Percentiles rank a stretch among this genome's conserved stretches.
These are phyloP conservation scores for Rosa chinensis DNA, from an alignment of 306 rosid genomes.

Conservation along the genomic window DNA sequence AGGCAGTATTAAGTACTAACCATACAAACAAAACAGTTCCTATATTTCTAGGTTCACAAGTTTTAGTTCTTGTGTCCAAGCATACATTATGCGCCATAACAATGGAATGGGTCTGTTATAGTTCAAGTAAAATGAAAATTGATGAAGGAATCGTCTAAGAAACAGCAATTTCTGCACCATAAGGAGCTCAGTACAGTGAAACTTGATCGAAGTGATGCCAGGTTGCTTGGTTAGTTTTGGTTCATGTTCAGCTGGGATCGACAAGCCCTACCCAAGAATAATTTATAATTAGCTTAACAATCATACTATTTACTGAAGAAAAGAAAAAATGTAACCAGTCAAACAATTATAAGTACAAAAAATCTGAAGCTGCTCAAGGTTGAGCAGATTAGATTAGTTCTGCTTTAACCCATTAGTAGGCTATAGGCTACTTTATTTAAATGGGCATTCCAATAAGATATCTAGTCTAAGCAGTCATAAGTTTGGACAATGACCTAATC, in stretches of 20 bases:
- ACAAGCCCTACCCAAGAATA: constrained; percentile 37
- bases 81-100: background rate
- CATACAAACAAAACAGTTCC: background rate
- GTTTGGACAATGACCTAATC: background rate
- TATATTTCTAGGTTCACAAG: background rate
- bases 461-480: background rate
- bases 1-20: background rate
- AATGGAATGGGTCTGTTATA: background rate
- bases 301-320: background rate
- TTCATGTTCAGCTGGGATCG: constrained; percentile 36
- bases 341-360: background rate
- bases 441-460: background rate
- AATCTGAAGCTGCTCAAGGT: background rate
- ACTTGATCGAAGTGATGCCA: constrained; percentile 15
- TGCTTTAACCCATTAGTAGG: background rate
- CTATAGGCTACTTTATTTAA: background rate
- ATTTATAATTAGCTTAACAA: constrained; percentile 27
- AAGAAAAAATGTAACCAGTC: background rate
- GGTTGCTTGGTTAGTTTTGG: constrained; percentile 22
- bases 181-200: constrained; percentile 15
- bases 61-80: background rate
- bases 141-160: background rate
- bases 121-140: background rate
- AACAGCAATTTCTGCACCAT: constrained; percentile 10
- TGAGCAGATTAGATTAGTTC: background rate